A percentile compares a stretch with the other conserved stretches of the same genome.
These are phyloP conservation scores for Sporobolomyces phaffii DNA, from an alignment of 768 basidiomycete species.

Conservation along the genomic window DNA sequence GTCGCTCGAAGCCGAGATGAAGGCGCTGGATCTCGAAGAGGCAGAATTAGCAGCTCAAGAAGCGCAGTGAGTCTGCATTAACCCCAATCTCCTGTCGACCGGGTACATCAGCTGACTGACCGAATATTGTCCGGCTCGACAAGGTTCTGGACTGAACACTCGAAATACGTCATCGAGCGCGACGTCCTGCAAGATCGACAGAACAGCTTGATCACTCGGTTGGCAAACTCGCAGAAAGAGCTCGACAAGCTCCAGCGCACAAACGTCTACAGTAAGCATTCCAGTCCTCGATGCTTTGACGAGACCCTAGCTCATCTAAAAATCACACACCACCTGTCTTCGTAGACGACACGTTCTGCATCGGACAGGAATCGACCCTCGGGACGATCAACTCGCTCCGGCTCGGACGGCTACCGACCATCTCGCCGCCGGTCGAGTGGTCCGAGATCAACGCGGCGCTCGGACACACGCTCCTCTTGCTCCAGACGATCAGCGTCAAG, in stretches of 20 bases:
- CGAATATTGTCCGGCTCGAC: constrained; percentile 11
- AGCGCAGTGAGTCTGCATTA: constrained; percentile 57
- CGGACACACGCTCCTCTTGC: constrained; percentile 86
- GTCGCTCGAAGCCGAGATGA: constrained; percentile 67
- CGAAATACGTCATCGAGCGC: constrained; percentile 60
- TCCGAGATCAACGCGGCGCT: constrained; percentile 97
- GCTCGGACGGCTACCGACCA: constrained; percentile 63
- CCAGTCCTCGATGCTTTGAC: no score
- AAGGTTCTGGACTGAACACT: constrained; percentile 78
- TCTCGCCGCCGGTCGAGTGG: constrained; percentile 73
- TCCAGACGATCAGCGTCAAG: constrained; percentile 86
- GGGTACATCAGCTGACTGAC: no score
- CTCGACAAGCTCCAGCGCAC: constrained; percentile 69
- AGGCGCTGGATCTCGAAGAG: constrained; percentile 68
- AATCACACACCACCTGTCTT: not conserved
- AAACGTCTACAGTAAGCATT: constrained; percentile 85
- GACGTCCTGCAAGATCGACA: constrained; percentile 65
- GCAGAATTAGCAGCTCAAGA: constrained; percentile 73
- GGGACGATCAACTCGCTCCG: constrained; percentile 97
- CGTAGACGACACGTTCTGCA: constrained; percentile 77
- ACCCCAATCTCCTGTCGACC: not conserved
- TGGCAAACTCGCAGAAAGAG: constrained; percentile 57
- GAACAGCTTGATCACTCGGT: constrained; percentile 67
- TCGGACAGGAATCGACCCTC: constrained; percentile 87
- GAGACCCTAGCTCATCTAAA: no score